phyloP scores from a whole-genome alignment of 129 eudicot genomes.

The Pulicaria dysenterica region DNA sequence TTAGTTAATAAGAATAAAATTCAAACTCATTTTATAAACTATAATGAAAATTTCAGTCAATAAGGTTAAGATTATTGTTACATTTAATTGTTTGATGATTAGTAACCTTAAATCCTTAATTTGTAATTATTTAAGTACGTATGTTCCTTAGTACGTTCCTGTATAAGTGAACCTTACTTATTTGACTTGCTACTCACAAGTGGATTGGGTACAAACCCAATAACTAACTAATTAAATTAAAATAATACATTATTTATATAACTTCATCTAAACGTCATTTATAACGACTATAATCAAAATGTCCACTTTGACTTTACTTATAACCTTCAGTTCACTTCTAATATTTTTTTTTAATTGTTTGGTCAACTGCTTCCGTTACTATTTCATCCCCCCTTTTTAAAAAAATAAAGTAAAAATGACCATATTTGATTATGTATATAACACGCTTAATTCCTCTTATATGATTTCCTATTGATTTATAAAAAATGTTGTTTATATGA shows the following conservation, averaged over 20 bases:
- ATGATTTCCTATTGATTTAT: background rate
- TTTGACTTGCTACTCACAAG: constrained; percentile 28
- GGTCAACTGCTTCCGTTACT: background rate
- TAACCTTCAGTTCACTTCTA: background rate
- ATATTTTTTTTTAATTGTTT: background rate
- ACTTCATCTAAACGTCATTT: constrained; percentile 29
- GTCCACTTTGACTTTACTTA: background rate
- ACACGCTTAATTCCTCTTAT: constrained; percentile 13
- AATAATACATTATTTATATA: constrained; percentile 27
- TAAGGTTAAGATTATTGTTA: no score
- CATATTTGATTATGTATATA: background rate
- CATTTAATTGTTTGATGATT: background rate
- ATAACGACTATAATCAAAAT: background rate
- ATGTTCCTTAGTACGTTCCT: background rate
- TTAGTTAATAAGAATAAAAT: no score
- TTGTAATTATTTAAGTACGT: background rate
- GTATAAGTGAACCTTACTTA: constrained; percentile 5
- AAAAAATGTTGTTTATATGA: background rate
- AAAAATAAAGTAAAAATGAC: background rate
- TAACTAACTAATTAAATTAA: background rate
- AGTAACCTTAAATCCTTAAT: background rate
- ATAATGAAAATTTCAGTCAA: no score
- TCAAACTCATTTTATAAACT: no score
- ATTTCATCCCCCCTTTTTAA: background rate
- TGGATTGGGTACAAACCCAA: constrained; percentile 34